Base-by-base conservation (phyloP, 2,329 filamentous ascomycete species). In the Aspergillus neoniger region DNA sequence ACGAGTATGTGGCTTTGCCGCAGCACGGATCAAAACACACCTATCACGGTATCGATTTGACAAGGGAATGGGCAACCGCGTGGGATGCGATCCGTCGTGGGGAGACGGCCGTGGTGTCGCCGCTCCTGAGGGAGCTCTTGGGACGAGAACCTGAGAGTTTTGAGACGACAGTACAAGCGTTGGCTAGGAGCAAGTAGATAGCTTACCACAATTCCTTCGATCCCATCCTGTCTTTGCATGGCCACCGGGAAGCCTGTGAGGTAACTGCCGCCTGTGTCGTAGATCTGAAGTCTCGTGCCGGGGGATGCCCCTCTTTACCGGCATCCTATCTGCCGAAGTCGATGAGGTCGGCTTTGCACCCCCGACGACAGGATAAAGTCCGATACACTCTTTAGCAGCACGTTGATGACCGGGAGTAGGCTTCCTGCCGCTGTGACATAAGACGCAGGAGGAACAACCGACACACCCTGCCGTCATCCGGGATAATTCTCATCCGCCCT, bases 21-120 rank as follows among this genome's bases (percentile, higher is more conserved):
- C 74, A 78, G 63, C 74, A 79, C 55, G 69, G 71, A 32, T 74
- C 74, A n/a, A 70, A 69, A 47, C 70, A 72, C 62, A 76, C 70
- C 3, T 77, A 74, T 50, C 70, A 74, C 48, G 73, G 74, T 8
- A 66, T 72, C 14, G 65, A 76, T 58, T 57, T 77, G 32, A 76
- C 80, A 28, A 69, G 70, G 56, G 77, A 78, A n/a, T 83, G 81
- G 81, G 73, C 80, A 17, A 80, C 80, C 1, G 78, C 80, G 2
- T 83, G 79, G 77, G 76, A 80, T 28, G 81, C 74, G 0, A 80
- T 83, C 41, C 66, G 68, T 2, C 67, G 64, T 0, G 81, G 80
- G 0, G 81, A 83, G 71, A 73, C 79, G 9, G 76, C 77, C 1
- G 73, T 78, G 19, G 77, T 81, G 21, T 76, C 77, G 21, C 67